These are phyloP conservation scores for Backusella westeae DNA, from an alignment of 192 early-diverging fungal species.

Conservation along the genomic window DNA sequence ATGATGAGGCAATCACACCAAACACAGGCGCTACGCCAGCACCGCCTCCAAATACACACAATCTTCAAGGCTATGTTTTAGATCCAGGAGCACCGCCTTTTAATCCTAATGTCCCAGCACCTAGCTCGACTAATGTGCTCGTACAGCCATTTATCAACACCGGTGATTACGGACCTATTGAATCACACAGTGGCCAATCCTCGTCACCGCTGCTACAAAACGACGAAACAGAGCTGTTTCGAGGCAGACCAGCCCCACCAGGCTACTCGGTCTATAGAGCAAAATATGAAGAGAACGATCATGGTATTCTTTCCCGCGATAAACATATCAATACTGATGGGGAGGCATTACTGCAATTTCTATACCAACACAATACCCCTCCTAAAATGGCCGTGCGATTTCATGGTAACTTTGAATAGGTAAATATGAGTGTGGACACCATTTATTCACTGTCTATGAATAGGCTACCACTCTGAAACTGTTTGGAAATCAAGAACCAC, in stretches of 20 bases:
- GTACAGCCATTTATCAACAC: not conserved
- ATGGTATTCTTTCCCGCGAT: conserved; percentile 33
- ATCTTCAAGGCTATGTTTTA: conserved; percentile 1
- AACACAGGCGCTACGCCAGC: not conserved
- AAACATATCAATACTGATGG: conserved; percentile 35
- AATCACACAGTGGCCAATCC: not conserved
- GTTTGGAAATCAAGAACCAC: conserved; percentile 9
- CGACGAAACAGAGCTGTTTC: not conserved
- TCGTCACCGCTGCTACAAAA: not conserved
- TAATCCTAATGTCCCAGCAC: not conserved
- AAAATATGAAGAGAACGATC: not conserved
- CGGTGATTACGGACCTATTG: not conserved
- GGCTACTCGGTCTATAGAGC: conserved; percentile 30
- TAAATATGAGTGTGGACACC: not conserved
- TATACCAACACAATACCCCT: conserved; percentile 29
- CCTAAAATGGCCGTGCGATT: conserved; percentile 25
- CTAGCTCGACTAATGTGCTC: not conserved
- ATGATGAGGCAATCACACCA: conserved; percentile 14
- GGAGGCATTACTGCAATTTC: conserved; percentile 33
- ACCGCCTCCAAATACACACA: not conserved
- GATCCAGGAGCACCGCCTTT: conserved; percentile 3
- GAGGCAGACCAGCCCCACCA: conserved; percentile 29
- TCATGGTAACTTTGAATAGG: not conserved
- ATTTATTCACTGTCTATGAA: not conserved
- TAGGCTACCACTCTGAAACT: conserved; percentile 37